These are phyloP conservation scores for Selenicereus undatus DNA, from an alignment of 148 eudicot genomes.

Conservation along the genomic window DNA sequence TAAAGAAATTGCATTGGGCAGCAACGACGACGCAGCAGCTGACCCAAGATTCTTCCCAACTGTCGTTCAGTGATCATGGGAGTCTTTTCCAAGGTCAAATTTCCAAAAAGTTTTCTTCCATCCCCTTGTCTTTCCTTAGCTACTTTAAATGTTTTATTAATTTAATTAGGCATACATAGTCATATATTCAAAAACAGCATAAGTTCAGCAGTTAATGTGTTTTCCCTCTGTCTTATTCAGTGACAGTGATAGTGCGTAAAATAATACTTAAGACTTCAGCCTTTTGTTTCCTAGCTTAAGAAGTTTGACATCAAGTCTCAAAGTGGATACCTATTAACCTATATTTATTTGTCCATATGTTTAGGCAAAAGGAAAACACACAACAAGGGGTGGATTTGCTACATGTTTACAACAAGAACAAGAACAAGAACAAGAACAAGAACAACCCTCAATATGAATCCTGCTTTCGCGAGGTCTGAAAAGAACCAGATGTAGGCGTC, in stretches of 20 bases:
- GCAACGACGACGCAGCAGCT: constrained; percentile 30
- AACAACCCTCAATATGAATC: no score
- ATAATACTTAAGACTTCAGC: background rate
- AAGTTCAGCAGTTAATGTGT: constrained; percentile 31
- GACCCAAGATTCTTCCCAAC: constrained; percentile 38
- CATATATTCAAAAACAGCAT: constrained; percentile 4
- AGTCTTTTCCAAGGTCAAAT: constrained; percentile 37
- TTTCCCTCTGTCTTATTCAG: constrained; percentile 30
- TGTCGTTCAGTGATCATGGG: constrained; percentile 8
- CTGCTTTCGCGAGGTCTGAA: no score
- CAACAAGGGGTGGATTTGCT: no score
- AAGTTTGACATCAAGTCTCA: constrained; percentile 12
- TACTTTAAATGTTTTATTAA: background rate
- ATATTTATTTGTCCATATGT: background rate
- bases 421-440: no score
- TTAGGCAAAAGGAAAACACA: background rate
- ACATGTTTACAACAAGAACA: no score
- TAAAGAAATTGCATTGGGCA: constrained; percentile 21
- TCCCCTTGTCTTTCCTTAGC: constrained; percentile 19
- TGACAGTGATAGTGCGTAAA: constrained; percentile 18
- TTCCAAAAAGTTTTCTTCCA: constrained; percentile 29
- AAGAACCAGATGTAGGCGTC: no score
- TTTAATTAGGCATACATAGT: constrained; percentile 11
- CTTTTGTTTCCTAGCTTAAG: constrained; percentile 20
- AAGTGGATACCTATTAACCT: background rate